Evolutionary conservation across 2,329 filamentous ascomycete species (phyloP), one percentile per base, ranked within the genome.

Genomic region (Emmonsia crescens): DNA sequence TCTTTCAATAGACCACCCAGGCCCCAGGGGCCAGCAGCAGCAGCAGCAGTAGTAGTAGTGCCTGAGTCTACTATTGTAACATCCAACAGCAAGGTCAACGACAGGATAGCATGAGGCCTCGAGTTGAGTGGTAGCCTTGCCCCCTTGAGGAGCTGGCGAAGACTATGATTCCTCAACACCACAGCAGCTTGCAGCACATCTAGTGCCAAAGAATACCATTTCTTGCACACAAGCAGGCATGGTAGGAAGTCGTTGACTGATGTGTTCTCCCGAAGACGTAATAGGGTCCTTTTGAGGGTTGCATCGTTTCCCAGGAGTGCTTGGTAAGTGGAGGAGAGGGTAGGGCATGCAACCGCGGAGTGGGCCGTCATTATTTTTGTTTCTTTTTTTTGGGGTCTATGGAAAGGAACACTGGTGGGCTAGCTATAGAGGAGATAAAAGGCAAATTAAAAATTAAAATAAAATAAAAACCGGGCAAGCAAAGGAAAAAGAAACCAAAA

Each of bases 61-160:
- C 5, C 3, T 14, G 21, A 9, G 29, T 29, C 51, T 29, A 31
- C 44, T 36, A 9, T 5, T 9, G n/a, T 16, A 49, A 55, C 14
- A 38, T 29, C 16, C 16, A 64, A 16, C 5, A 44, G 51, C 49
- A 64, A 36, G 38, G 59, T 64, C 12, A 63, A 33, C 2, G 62
- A 61, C 48, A 58, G 54, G 8, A 60, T 52, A 27, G 40, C 27
- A n/a, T n/a, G 57, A 16, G n/a, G 5, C 6, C 16, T 51, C 24
- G 49, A 48, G 16, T 38, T 40, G 4, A 16, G 24, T 21, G 40
- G 51, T 10, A 38, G 44, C 24, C 44, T 49, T n/a, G 24, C 19
- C 9, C 44, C 46, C n/a, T 42, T 56, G n/a, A 61, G 38, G 59
- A 57, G 51, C 12, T 9, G 19, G 38, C 5, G 19, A 38, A 61